phyloP scores from a whole-genome alignment of 2,329 filamentous ascomycete species.

The Trichoderma arundinaceum region DNA sequence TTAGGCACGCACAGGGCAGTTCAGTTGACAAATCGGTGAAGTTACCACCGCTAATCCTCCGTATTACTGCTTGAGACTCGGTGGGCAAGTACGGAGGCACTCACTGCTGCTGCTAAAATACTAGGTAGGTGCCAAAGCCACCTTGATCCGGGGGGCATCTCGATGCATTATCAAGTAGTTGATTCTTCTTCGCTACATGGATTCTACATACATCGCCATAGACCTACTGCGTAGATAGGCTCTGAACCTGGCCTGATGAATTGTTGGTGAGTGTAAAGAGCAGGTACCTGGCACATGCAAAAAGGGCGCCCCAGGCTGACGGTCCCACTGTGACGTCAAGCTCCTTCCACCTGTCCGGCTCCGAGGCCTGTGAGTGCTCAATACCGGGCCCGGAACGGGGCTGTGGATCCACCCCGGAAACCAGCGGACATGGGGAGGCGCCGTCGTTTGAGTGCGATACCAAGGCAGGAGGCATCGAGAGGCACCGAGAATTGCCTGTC shows the following conservation, averaged over 20 bases:
- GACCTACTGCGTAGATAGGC: neutral
- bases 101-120: too few species aligned
- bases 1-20: neutral
- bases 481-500: neutral
- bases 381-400: constrained; percentile 37
- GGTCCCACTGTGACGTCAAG: constrained; percentile 43
- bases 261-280: neutral
- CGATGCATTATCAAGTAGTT: too few species aligned
- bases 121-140: too few species aligned
- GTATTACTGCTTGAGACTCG: too few species aligned
- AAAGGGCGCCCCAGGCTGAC: neutral
- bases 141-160: too few species aligned
- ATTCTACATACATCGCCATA: neutral
- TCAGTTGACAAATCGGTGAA: too few species aligned
- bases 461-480: neutral
- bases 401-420: constrained; percentile 15
- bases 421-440: constrained; percentile 15
- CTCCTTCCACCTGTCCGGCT: constrained; percentile 33
- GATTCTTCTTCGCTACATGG: too few species aligned
- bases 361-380: constrained; percentile 41
- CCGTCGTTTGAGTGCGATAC: neutral
- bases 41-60: too few species aligned
- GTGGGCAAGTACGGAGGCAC: too few species aligned
- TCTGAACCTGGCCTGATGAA: neutral
- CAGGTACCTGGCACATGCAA: constrained; percentile 18